Conservation (phyloP, 2,329 filamentous ascomycete genomes). For the Pyrenophora seminiperda region DNA sequence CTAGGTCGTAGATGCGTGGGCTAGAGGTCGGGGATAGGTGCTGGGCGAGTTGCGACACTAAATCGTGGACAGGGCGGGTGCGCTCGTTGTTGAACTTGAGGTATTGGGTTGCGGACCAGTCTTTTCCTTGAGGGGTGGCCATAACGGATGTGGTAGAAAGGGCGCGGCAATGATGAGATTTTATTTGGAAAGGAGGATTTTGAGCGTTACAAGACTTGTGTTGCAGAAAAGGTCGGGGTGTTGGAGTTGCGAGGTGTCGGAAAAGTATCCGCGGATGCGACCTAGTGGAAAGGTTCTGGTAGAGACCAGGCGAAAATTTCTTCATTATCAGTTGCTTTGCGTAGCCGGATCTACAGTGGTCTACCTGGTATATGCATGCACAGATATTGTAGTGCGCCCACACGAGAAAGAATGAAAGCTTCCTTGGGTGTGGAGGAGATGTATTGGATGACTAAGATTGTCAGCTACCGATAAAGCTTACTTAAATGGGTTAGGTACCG, state of each 20-base stretch:
- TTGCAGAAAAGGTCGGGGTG: not conserved
- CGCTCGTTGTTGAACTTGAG: conserved; percentile 61
- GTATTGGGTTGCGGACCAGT: conserved; percentile 64
- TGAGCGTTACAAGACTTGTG: not conserved
- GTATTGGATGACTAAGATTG: too few relatives aligned
- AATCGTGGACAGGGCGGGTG: conserved; percentile 59
- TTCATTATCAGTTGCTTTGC: not conserved
- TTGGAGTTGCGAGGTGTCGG: not conserved
- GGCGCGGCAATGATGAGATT: not conserved
- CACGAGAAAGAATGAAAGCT: too few relatives aligned
- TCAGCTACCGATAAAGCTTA: too few relatives aligned
- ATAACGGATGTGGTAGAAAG: not conserved
- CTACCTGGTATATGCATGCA: too few relatives aligned
- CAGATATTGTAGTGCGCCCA: too few relatives aligned
- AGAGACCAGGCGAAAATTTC: not conserved
- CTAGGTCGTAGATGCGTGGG: conserved; percentile 61
- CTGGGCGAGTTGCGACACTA: conserved; percentile 56
- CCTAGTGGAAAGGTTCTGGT: not conserved
- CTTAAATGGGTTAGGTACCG: too few relatives aligned
- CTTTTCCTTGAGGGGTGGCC: conserved; percentile 24
- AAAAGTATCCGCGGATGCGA: conserved; percentile 1
- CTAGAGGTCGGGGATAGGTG: conserved; percentile 16
- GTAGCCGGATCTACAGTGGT: too few relatives aligned
- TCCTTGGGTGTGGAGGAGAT: too few relatives aligned
- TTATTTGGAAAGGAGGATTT: not conserved